A percentile compares a stretch with the other conserved stretches of the same genome.
Evolutionary conservation across 768 basidiomycete genomes (phyloP).

Genomic region (Termitomyces sp.): DNA sequence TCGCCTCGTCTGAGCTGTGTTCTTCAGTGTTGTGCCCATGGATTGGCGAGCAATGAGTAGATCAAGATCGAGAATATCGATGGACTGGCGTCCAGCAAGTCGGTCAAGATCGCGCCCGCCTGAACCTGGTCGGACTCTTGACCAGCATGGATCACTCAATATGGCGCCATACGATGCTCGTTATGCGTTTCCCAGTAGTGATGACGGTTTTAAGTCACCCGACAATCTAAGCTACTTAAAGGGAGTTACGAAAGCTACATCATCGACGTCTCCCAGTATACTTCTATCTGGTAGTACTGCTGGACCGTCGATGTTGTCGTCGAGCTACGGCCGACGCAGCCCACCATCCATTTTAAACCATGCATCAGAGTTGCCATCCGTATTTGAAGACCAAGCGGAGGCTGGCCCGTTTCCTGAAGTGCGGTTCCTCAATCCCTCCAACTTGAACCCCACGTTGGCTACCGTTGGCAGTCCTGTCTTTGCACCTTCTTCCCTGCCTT

Average conservation of each 20-base stretch:
- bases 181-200: slow-evolving; percentile 35
- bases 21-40: slow-evolving; percentile 60
- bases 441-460: slow-evolving; percentile 33
- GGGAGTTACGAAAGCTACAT: slow-evolving; percentile 10
- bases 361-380: slow-evolving; percentile 35
- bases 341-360: slow-evolving; percentile 29
- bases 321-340: slow-evolving; percentile 35
- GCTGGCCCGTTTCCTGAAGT: slow-evolving; percentile 26
- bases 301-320: slow-evolving; percentile 32
- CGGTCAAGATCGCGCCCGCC: slow-evolving; percentile 77
- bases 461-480: slow-evolving; percentile 42
- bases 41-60: slow-evolving; percentile 92
- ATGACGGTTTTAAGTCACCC: slow-evolving; percentile 19
- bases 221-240: slow-evolving; percentile 19
- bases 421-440: slow-evolving; percentile 21
- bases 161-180: slow-evolving; percentile 34
- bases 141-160: slow-evolving; percentile 32
- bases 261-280: slow-evolving; percentile 25
- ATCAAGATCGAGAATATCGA: slow-evolving; percentile 83
- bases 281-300: slow-evolving; percentile 31
- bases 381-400: slow-evolving; percentile 40
- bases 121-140: slow-evolving; percentile 42
- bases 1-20: slow-evolving; percentile 2
- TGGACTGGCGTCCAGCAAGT: slow-evolving; percentile 85
- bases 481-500: slow-evolving; percentile 70